Conservation (phyloP, 345 rosid genomes). For the Eucalyptus paniculata region DNA sequence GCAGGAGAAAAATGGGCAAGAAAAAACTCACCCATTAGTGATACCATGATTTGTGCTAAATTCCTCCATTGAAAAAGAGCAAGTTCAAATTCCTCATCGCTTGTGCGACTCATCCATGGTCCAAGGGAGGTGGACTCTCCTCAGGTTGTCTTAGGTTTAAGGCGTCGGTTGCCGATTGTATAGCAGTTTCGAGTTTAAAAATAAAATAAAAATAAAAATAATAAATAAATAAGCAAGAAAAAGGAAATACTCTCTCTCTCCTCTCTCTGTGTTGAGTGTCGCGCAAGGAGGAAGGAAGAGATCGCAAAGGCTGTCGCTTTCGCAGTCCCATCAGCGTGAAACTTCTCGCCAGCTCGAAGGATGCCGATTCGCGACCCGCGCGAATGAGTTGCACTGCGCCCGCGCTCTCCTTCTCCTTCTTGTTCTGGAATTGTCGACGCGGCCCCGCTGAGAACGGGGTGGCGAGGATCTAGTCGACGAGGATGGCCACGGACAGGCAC, state of each 20-base stretch:
- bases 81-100: accelerated
- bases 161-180: accelerated
- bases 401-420: not conserved
- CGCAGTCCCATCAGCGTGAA: not conserved
- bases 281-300: not conserved
- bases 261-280: not conserved
- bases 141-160: accelerated
- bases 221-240: not conserved
- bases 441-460: not conserved
- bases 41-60: accelerated
- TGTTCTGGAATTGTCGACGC: not conserved
- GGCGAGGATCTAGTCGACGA: not conserved
- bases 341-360: not conserved
- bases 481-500: slow-evolving; percentile 48
- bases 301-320: not conserved
- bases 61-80: accelerated
- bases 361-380: not conserved
- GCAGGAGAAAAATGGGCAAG: not conserved
- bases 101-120: accelerated
- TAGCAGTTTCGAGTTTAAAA: too few relatives aligned
- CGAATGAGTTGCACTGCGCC: not conserved
- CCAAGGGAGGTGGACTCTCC: too few relatives aligned
- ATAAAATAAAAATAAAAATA: too few relatives aligned
- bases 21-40: accelerated
- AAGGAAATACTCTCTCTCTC: not conserved